A percentile compares a stretch with the other conserved stretches of the same genome.
Evolutionary conservation across 768 basidiomycete species (phyloP).

Genomic region (Galerina sulciceps): DNA sequence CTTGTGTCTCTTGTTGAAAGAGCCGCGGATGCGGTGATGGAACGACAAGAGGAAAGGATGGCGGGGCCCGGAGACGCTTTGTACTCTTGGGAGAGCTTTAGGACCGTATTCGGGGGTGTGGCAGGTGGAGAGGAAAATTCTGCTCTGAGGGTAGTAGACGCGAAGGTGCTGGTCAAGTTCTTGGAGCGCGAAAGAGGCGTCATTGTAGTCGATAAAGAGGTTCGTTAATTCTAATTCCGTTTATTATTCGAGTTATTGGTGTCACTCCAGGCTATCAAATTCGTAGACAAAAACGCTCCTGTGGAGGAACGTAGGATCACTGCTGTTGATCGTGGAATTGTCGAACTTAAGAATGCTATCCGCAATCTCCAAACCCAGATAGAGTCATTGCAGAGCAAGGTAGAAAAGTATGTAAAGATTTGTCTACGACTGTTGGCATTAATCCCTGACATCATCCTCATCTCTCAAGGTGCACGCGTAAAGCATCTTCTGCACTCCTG

Average conservation of each 20-base stretch:
- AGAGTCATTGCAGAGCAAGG: constrained; percentile 66
- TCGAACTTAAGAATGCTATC: constrained; percentile 79
- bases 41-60: constrained; percentile 42
- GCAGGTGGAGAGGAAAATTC: constrained; percentile 28
- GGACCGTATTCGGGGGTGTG: constrained; percentile 55
- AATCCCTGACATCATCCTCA: background rate
- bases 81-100: constrained; percentile 66
- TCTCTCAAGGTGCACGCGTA: constrained; percentile 63
- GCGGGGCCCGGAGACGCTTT: constrained; percentile 62
- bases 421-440: background rate
- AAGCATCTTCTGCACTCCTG: constrained; percentile 66
- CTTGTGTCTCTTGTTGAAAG: constrained; percentile 64
- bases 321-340: constrained; percentile 79
- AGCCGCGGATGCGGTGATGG: constrained; percentile 62
- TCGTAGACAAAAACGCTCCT: constrained; percentile 48
- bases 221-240: constrained; percentile 33
- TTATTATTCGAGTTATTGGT: background rate
- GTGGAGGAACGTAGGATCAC: constrained; percentile 56
- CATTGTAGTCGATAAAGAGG: constrained; percentile 70
- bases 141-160: constrained; percentile 62
- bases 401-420: constrained; percentile 62
- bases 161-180: constrained; percentile 73
- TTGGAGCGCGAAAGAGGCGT: constrained; percentile 75
- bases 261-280: constrained; percentile 76
- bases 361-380: constrained; percentile 71